Evolutionary conservation across 352 stramenopile genomes (phyloP).

Genomic region (Stramenopiles sp.): DNA sequence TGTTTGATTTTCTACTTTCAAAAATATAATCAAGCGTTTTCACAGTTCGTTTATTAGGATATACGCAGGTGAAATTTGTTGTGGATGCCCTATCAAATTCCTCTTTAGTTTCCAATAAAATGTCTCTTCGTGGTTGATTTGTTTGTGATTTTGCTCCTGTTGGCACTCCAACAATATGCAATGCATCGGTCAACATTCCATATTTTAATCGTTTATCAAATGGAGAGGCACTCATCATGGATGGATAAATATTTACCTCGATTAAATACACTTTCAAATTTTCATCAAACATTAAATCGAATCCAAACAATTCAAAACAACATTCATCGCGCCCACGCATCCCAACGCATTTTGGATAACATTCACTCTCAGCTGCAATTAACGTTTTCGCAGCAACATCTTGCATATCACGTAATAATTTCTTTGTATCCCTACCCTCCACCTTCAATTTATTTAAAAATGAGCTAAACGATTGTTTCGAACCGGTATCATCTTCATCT

Average conservation of each 20-base stretch:
- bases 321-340: slow-evolving; percentile 32
- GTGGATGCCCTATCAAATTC: too few species aligned
- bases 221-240: background rate
- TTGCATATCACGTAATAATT: slow-evolving; percentile 31
- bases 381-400: slow-evolving; percentile 66
- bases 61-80: too few species aligned
- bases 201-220: too few species aligned
- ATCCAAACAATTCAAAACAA: slow-evolving; percentile 12
- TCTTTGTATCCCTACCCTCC: slow-evolving; percentile 8
- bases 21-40: too few species aligned
- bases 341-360: slow-evolving; percentile 24
- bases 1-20: too few species aligned
- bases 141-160: too few species aligned
- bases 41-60: too few species aligned
- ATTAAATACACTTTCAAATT: background rate
- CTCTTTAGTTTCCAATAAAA: too few species aligned
- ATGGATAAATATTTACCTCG: background rate
- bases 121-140: too few species aligned
- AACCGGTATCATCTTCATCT: slow-evolving; percentile 26
- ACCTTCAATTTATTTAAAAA: slow-evolving; percentile 20
- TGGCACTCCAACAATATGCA: too few species aligned
- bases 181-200: too few species aligned
- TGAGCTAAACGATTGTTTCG: slow-evolving; percentile 44
- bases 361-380: slow-evolving; percentile 55
- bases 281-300: background rate